phyloP scores from a whole-genome alignment of 108 stramenopile genomes.

The Nannochloropsis salina region DNA sequence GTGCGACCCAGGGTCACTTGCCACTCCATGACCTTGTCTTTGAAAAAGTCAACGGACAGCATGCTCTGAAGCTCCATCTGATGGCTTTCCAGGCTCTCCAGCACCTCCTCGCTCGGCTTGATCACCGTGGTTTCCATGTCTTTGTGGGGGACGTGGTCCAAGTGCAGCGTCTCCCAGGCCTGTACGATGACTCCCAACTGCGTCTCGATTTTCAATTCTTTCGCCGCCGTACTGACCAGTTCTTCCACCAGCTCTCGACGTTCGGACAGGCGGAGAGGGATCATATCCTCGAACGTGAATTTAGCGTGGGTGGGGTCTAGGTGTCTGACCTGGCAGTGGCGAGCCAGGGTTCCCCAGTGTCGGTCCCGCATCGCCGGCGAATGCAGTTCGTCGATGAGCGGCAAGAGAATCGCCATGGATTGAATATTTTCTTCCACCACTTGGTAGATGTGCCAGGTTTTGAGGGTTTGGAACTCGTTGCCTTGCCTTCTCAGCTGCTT shows the following conservation, averaged over 20 bases:
- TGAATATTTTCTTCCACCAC: conserved; percentile 72
- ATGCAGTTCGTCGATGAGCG: conserved; percentile 71
- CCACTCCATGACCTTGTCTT: conserved; percentile 72
- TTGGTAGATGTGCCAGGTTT: conserved; percentile 72
- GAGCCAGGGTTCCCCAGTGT: conserved; percentile 72
- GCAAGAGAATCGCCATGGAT: conserved; percentile 69
- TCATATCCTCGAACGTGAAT: conserved; percentile 62
- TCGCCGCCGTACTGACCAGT: conserved; percentile 75
- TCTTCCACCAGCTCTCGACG: conserved; percentile 71
- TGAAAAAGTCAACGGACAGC: conserved; percentile 77
- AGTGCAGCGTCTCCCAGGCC: conserved; percentile 63
- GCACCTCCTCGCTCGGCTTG: conserved; percentile 69
- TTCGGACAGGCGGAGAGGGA: conserved; percentile 64
- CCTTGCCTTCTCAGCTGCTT: conserved; percentile 70
- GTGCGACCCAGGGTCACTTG: conserved; percentile 64
- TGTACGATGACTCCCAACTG: conserved; percentile 70
- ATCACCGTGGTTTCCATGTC: conserved; percentile 71
- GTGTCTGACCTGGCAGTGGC: conserved; percentile 65
- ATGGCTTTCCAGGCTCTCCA: conserved; percentile 73
- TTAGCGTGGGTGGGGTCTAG: conserved; percentile 61
- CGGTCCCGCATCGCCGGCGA: conserved; percentile 67
- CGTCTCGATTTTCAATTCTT: conserved; percentile 80
- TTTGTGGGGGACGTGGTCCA: conserved; percentile 71
- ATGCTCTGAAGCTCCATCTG: conserved; percentile 84
- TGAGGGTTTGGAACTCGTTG: conserved; percentile 59